Conservation (phyloP, 2,329 filamentous ascomycete species). For the Phyllosticta citriasiana region DNA sequence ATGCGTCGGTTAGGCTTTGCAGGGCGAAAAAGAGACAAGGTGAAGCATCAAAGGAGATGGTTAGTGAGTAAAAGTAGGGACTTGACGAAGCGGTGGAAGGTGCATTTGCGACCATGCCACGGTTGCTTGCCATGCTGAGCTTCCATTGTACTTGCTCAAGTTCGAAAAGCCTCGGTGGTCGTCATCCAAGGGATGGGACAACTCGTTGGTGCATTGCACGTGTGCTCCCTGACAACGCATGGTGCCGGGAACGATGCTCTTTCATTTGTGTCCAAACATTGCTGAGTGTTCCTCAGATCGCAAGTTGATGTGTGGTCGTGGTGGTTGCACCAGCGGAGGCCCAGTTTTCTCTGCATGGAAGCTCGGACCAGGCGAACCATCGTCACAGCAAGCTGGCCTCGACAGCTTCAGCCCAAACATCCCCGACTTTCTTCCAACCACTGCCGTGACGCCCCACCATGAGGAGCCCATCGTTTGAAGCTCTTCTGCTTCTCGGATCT, state of each 20-base stretch:
- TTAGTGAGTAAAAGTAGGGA: neutral
- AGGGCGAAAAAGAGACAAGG: neutral
- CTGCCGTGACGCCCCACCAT: slow-evolving; percentile 1
- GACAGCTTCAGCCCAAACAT: neutral
- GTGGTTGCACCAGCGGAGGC: neutral
- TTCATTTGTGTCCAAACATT: too few relatives aligned
- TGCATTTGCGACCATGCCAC: neutral
- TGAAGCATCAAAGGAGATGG: neutral
- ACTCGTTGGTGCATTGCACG: too few relatives aligned
- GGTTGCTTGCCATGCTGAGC: neutral
- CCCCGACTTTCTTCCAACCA: slow-evolving; percentile 5
- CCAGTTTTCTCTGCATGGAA: neutral
- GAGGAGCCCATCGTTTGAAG: slow-evolving; percentile 8
- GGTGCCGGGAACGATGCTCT: too few relatives aligned
- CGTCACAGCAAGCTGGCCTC: slow-evolving; percentile 7
- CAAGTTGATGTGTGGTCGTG: neutral
- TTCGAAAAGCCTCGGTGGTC: too few relatives aligned
- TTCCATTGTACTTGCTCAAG: too few relatives aligned
- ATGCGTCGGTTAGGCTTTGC: neutral
- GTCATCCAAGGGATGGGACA: too few relatives aligned
- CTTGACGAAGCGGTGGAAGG: neutral
- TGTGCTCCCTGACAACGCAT: too few relatives aligned
- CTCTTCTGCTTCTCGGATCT: slow-evolving; percentile 8
- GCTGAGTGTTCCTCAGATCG: neutral
- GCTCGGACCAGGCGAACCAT: neutral